Conservation (phyloP, 352 stramenopile species). For the Pythium folliculosum region DNA sequence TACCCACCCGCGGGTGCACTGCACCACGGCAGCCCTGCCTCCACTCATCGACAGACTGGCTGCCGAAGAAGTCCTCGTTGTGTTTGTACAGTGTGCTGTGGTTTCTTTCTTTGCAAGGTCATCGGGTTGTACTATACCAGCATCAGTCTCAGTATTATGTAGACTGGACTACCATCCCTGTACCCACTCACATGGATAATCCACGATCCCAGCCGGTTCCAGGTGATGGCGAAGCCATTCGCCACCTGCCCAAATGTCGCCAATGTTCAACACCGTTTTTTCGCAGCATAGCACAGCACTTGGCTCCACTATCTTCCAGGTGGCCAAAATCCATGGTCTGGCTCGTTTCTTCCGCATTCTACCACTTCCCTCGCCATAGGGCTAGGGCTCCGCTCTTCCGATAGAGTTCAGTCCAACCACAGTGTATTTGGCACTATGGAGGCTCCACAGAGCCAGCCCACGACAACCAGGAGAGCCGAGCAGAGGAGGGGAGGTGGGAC, state of each 20-base stretch:
- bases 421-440: background rate
- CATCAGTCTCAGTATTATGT: background rate
- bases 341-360: slow-evolving; percentile 3
- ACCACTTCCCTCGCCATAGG: background rate
- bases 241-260: background rate
- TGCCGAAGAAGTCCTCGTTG: too few species aligned
- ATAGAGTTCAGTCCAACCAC: slow-evolving; percentile 8
- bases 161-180: too few species aligned
- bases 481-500: background rate
- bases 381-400: background rate
- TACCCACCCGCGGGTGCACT: background rate
- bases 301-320: background rate
- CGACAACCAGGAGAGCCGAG: background rate
- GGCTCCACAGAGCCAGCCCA: background rate
- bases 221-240: too few species aligned
- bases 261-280: background rate
- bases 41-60: too few species aligned
- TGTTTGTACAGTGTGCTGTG: too few species aligned
- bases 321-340: background rate
- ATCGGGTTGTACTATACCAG: too few species aligned
- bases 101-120: too few species aligned
- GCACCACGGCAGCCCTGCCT: too few species aligned
- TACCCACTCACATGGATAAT: too few species aligned
- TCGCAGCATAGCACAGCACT: background rate
- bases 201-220: too few species aligned